Evolutionary conservation across 225 moss, liverwort and hornwort genomes (phyloP), one percentile per base, ranked within the genome.

Genomic region (Neckera pumila): DNA sequence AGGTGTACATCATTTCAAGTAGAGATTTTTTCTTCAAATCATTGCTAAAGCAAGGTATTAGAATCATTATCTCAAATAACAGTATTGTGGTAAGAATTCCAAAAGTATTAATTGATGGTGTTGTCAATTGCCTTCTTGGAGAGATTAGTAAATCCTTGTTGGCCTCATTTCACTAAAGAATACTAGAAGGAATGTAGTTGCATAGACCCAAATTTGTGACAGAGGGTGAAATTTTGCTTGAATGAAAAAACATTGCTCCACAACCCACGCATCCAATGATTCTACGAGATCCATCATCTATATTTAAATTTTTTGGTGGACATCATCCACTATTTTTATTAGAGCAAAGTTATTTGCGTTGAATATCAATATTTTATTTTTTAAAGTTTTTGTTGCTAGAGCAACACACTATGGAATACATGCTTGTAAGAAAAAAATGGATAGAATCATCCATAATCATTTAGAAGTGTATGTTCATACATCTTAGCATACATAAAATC

Each of bases 331-430:
- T 38, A n/a, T n/a, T 69, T 69, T 23, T 38, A 38, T 4, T 38
- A 23, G 4, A 14, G 7, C 12, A 69, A 38, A 69, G 4, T 38
- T 38, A 40, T 22, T 70, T 70, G 40, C 5, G 12, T 1, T 14
- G 14, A 38, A 71, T 40, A 42, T 40, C 3, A 3, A 13, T 26
- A 26, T 71, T 42, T 1, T 2, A 22, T 67, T 67, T n/a, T 21
- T 66, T 10, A 0, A 53, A 17, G 11, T 11, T 67, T 20, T 12
- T 21, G 1, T 36, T 66, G 7, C 7, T 38, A 67, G 67, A 38
- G 7, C 12, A 0, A n/a, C 6, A n/a, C 1, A 12, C 0, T 36
- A 0, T 67, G 7, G 7, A 38, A 67, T 21, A 7, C 22, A 36
- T n/a, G 4, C 36, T 19, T 20, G 36, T 66, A 36, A 34, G 65